Evolutionary conservation across 208 protist species (phyloP).

Genomic region (Leishmania major): DNA sequence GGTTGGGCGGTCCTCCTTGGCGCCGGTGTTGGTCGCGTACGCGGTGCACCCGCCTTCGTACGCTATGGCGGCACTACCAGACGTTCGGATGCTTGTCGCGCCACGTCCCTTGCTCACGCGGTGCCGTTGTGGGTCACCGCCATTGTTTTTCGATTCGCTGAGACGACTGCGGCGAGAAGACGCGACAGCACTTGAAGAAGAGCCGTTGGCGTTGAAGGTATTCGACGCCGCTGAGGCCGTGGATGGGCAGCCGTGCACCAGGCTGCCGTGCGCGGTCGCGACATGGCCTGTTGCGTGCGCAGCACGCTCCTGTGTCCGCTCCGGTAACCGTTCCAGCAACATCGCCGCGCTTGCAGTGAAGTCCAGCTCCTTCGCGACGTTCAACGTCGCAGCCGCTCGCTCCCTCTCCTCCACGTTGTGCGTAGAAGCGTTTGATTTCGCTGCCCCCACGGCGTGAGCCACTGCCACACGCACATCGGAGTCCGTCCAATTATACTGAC

Average conservation of each 20-base stretch:
- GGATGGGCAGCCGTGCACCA: conserved; percentile 10
- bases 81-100: conserved; percentile 2
- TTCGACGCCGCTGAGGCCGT: neutral
- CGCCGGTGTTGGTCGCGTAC: conserved; percentile 15
- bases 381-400: conserved; percentile 29
- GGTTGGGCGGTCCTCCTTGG: conserved; percentile 15
- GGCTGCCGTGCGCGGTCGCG: neutral
- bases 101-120: conserved; percentile 31
- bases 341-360: conserved; percentile 43
- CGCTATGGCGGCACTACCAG: neutral
- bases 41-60: conserved; percentile 16
- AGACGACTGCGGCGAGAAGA: neutral
- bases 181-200: conserved; percentile 1
- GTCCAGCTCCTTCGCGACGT: conserved; percentile 69
- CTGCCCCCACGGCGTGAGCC: conserved; percentile 34
- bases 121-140: conserved; percentile 17
- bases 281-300: conserved; percentile 8
- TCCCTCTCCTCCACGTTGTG: conserved; percentile 45
- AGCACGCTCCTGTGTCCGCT: neutral
- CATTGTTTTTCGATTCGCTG: conserved; percentile 6
- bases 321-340: conserved; percentile 12
- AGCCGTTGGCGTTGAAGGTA: conserved; percentile 7
- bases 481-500: conserved; percentile 28
- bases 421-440: conserved; percentile 34
- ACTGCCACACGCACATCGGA: conserved; percentile 36